Base-by-base conservation (phyloP, 2,329 filamentous ascomycete genomes). In the Fusarium sp. region DNA sequence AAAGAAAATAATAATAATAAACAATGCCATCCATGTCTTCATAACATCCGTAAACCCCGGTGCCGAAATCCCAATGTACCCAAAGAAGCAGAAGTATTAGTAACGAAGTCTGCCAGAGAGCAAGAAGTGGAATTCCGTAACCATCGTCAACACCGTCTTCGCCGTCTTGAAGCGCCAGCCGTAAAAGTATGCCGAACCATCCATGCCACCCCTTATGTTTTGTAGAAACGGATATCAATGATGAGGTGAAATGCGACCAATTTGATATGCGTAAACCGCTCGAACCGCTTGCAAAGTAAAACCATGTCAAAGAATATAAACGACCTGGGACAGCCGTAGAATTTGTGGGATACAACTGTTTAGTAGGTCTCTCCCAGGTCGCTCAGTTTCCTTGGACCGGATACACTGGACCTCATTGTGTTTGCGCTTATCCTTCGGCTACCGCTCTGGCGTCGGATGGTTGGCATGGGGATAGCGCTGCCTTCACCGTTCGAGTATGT, bases 291-390 rank as follows among this genome's bases (percentile, higher is more conserved):
- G 59, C 38, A 69, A 72, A 73, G 64, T 58, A 73, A 70, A 75
- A 74, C 59, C 56, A 75, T 77, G 67, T 67, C 48, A 68, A 64
- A 66, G 70, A 70, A 59, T 59, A 64, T 59, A 62, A 70, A 70
- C 62, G 68, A 68, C 62, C 64, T 68, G 63, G 64, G 45, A 66
- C 36, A 58, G 54, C 50, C 59, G 51, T 41, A 54, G 45, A 67
- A 51, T 58, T 60, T 65, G 8, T 32, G 38, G 57, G 68, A 47
- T 60, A 36, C 34, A 54, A 68, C 58, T 66, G 26, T 69, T 82
- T 79, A 89, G 72, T 88, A 89, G 14, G 87, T 89, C 83, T 89
- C 87, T 62, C 87, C 87, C 67, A 88, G 79, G 68, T 89, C 87
- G 67, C 83, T 83, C 63, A 88, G 75, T 71, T 82, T 86, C 75